A percentile compares a stretch with the other conserved stretches of the same genome.
These are phyloP conservation scores for Panicum miliaceum DNA, from an alignment of 176 grass and related monocot species.

Conservation along the genomic window DNA sequence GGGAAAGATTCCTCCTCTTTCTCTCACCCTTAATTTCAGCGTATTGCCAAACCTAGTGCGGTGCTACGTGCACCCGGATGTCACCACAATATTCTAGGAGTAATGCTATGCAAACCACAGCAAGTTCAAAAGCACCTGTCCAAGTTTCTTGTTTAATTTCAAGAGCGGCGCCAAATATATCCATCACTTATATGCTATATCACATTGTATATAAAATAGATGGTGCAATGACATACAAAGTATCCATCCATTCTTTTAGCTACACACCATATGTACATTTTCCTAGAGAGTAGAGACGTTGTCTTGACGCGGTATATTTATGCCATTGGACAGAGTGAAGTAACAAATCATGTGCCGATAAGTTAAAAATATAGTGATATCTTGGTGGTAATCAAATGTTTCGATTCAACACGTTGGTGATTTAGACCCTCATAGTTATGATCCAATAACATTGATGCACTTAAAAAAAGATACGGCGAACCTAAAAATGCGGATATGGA, in stretches of 20 bases:
- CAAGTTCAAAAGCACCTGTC: too few species aligned
- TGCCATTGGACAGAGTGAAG: not conserved
- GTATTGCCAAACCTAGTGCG: conserved; percentile 4
- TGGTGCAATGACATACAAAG: not conserved
- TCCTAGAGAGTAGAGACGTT: not conserved
- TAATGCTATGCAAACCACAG: not conserved
- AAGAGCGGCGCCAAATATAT: not conserved
- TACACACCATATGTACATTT: not conserved
- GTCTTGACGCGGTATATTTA: not conserved
- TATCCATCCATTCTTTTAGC: not conserved
- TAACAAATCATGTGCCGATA: not conserved
- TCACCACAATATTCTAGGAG: too few species aligned
- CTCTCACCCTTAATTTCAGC: conserved; percentile 47
- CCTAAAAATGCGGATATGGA: not conserved
- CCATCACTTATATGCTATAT: too few species aligned
- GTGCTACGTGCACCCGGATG: conserved; percentile 40
- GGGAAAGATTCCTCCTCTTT: conserved; percentile 54
- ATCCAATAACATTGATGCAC: not conserved
- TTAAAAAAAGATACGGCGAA: not conserved
- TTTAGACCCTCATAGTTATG: not conserved
- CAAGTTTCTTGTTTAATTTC: too few species aligned
- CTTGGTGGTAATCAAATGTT: not conserved
- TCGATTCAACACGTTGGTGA: not conserved
- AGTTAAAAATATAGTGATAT: not conserved
- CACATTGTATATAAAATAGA: too few species aligned